Percentiles rank a stretch among this genome's conserved stretches.
Conservation (phyloP, 495 filamentous ascomycete genomes). For the Hypoxylon lenormandii region DNA sequence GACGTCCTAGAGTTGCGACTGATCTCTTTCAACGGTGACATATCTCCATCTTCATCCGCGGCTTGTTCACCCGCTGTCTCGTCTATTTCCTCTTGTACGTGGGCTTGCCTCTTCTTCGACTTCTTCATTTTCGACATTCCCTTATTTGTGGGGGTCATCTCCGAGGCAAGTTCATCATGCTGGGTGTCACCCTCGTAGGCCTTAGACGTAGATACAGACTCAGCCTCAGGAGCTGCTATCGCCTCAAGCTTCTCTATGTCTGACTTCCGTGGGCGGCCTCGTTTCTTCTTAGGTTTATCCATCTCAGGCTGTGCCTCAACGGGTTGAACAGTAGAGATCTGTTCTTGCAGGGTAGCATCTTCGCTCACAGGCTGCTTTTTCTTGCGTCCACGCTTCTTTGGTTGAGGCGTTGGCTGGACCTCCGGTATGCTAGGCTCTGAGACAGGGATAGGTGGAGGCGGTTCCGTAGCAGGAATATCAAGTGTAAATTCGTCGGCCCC, state of each 20-base stretch:
- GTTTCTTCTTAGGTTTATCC: conserved; percentile 46
- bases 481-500: conserved; percentile 6
- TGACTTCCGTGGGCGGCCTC: conserved; percentile 47
- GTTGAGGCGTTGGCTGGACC: conserved; percentile 15
- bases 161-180: neutral
- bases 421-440: conserved; percentile 16
- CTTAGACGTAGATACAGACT: neutral
- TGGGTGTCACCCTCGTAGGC: neutral
- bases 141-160: neutral
- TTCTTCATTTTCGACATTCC: conserved; percentile 19
- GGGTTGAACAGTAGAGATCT: neutral
- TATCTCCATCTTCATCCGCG: conserved; percentile 10
- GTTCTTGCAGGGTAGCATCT: conserved; percentile 3
- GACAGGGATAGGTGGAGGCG: conserved; percentile 5
- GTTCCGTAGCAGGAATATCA: conserved; percentile 24
- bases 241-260: conserved; percentile 29
- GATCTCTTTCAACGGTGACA: conserved; percentile 33
- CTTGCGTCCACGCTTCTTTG: conserved; percentile 49
- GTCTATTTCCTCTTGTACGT: conserved; percentile 8
- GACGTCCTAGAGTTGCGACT: conserved; percentile 33
- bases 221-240: conserved; percentile 13
- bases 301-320: conserved; percentile 20
- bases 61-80: conserved; percentile 1
- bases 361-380: conserved; percentile 39
- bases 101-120: conserved; percentile 14